Evolutionary conservation across 2,329 filamentous ascomycete species (phyloP), one percentile per base, ranked within the genome.

Genomic region (Epichloe elymi): DNA sequence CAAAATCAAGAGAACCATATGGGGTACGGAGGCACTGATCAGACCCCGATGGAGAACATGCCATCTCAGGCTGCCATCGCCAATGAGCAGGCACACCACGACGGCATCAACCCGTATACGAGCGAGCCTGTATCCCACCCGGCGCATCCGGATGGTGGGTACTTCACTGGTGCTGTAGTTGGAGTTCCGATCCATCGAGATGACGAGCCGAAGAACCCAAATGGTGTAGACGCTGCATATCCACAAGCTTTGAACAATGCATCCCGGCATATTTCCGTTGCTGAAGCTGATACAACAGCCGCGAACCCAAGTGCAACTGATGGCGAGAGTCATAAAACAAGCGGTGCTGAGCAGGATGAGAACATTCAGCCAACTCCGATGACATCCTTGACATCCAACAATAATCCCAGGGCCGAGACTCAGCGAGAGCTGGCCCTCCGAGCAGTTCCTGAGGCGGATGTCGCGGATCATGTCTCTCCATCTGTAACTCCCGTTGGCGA

Each of bases 101-200:
- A 80, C 53, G 76, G 77, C 6, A 68, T 80, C 39, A 80, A 81
- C 57, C 77, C 76, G 2, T 80, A 80, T 56, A 79, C 71, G 35
- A 73, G 67, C 55, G 68, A 75, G 57, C 69, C 72, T 0, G 55
- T 71, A 12, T 49, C 52, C 8, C 56, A 58, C 3, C 41, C 55
- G 41, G 47, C 58, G 8, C 55, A 57, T 12, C 50, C 52, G 35
- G 48, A 52, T 15, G 50, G 11, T 26, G 51, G 51, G 19, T 56
- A 57, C 42, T 56, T 58, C 52, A 52, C 54, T 44, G 59, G 57
- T n/a, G 51, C 57, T 40, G 46, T 60, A 26, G 54, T 59, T 10
- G 51, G 15, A 8, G 36, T 40, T 4, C 30, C 56, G 3, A 15
- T 37, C 8, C 53, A 57, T 42, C 51, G 52, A 51, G 53, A 57